Base-by-base conservation (phyloP, 768 basidiomycete species). In the Gautieria morchelliformis region DNA sequence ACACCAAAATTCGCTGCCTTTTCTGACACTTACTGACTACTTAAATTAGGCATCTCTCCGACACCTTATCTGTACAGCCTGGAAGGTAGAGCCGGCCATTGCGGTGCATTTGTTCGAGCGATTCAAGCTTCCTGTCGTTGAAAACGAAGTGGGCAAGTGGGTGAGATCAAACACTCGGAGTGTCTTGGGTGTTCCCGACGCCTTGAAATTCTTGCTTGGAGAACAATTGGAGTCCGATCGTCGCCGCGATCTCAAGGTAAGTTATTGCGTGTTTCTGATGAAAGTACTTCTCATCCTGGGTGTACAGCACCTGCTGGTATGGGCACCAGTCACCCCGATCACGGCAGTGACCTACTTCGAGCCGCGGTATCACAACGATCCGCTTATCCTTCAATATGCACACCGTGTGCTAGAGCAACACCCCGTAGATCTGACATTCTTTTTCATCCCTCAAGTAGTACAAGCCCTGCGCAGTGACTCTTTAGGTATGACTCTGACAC, bases 371-470 rank as follows among this genome's bases (percentile, higher is more conserved):
- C 78, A 83, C 61, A 89, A 82, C 63, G 85, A 98, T 65, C 87
- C 95, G 0, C 69, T 90, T 37, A 70, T 96, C 37, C 73, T 98
- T 20, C 96, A 99, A 84, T 98, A 97, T 67, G 94, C 94, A 0
- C 92, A 98, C 71, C 81, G 94, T 44, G 93, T 94, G 1, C 72
- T 99, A 44, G 93, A 93, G 67, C 89, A 95, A 67, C 93, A 98
- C 66, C 89, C 93, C 0, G 91, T 98, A 10, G 86, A 91, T 14
- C 67, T 97, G 52, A 95, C 95, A 0, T 99, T 99, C 78, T 99
- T 98, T 75, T 99, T 95, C 66, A 93, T 99, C 33, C 96, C 96
- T 0, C 96, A 99, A 77, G 85, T 98, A 19, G 96, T 98, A 1
- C 96, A 99, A 66, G 93, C 93, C 4, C 76, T 99, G 15, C 87